Conservation (phyloP, 2,329 filamentous ascomycete species). For the Sarocladiaceae sp. region DNA sequence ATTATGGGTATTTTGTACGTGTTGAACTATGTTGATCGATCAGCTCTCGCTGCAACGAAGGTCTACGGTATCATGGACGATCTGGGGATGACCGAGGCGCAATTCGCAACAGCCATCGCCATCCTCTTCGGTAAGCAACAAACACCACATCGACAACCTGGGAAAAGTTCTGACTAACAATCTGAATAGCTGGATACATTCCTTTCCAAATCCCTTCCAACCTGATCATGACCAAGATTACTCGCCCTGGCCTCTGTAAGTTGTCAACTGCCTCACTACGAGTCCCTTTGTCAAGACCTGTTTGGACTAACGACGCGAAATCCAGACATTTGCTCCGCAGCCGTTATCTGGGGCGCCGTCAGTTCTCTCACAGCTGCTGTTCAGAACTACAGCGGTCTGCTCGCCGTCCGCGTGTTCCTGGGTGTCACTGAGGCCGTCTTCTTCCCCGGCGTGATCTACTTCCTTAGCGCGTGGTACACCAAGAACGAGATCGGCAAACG, state of each 20-base stretch:
- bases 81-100: constrained; percentile 26
- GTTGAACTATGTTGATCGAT: constrained; percentile 33
- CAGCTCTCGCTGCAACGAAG: constrained; percentile 30
- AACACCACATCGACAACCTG: too few species aligned
- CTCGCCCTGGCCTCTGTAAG: constrained; percentile 36
- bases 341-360: constrained; percentile 39
- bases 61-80: constrained; percentile 33
- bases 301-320: background rate
- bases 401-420: constrained; percentile 29
- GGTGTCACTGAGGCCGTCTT: constrained; percentile 31
- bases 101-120: constrained; percentile 33
- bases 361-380: constrained; percentile 31
- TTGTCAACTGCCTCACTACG: constrained; percentile 10
- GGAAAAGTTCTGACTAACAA: too few species aligned
- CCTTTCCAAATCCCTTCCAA: constrained; percentile 43
- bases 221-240: constrained; percentile 39
- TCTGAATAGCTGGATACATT: constrained; percentile 32
- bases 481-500: constrained; percentile 30
- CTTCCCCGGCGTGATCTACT: constrained; percentile 33
- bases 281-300: background rate
- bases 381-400: constrained; percentile 24
- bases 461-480: constrained; percentile 35
- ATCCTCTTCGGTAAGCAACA: constrained; percentile 30
- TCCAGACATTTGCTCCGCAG: constrained; percentile 20
- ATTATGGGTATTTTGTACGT: constrained; percentile 30